These are phyloP conservation scores for Mycena vitilis DNA, from an alignment of 768 basidiomycete species.

Conservation along the genomic window DNA sequence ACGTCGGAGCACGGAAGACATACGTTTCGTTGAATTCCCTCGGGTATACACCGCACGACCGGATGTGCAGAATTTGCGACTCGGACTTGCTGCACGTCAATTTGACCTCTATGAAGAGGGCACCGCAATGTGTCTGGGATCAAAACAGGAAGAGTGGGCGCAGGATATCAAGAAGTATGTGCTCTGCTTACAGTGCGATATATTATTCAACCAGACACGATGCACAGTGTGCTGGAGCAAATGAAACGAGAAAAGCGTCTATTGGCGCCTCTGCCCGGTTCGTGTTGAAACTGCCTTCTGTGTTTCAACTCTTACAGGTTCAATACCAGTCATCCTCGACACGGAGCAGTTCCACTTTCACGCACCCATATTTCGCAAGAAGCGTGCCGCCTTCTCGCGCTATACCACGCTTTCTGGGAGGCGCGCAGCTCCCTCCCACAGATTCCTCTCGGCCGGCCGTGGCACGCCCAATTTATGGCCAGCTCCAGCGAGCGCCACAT, in stretches of 20 bases:
- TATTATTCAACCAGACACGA: background rate
- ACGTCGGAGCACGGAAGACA: conserved; percentile 3
- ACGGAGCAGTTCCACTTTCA: conserved; percentile 22
- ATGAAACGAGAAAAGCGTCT: conserved; percentile 1
- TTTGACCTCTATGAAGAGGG: conserved; percentile 17
- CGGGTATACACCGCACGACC: background rate
- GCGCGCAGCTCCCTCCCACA: conserved; percentile 3
- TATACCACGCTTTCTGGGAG: conserved; percentile 18
- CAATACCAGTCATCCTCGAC: conserved; percentile 10
- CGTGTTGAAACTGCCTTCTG: background rate
- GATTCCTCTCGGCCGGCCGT: background rate
- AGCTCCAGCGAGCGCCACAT: background rate
- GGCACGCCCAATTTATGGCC: conserved; percentile 5
- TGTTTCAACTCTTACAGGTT: background rate
- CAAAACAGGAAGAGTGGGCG: conserved; percentile 8
- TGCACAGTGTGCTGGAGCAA: conserved; percentile 10
- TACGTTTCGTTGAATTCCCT: background rate
- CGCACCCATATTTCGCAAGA: background rate
- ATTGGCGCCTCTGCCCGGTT: conserved; percentile 19
- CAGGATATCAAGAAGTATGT: background rate
- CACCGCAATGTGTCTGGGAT: background rate
- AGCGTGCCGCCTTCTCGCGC: conserved; percentile 16
- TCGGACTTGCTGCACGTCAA: conserved; percentile 5
- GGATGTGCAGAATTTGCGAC: conserved; percentile 5
- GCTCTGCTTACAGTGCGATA: background rate